Percentiles rank a stretch among this genome's conserved stretches.
Conservation (phyloP, 1,284 basidiomycete genomes). For the Vanrija sp. region DNA sequence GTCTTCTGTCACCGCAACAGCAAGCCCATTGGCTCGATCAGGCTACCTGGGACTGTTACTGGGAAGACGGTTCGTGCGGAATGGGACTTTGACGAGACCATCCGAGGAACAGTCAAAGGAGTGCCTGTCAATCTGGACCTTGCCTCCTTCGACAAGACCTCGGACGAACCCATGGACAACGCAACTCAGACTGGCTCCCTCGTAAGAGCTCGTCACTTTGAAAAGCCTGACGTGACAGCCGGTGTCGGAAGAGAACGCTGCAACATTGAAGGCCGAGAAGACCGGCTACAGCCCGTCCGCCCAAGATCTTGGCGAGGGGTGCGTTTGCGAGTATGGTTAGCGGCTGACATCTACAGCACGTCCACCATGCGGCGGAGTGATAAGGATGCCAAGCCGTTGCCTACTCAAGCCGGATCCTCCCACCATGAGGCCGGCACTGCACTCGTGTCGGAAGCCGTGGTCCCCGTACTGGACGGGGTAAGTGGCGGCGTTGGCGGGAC, state of each 20-base stretch:
- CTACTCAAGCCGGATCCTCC: background rate
- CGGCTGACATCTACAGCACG: slow-evolving; percentile 4
- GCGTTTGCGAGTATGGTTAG: background rate
- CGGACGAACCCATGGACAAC: slow-evolving; percentile 60
- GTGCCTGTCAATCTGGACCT: slow-evolving; percentile 55
- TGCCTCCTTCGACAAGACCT: slow-evolving; percentile 61
- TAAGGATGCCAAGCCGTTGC: background rate
- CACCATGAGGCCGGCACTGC: no score
- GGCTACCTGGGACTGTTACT: slow-evolving; percentile 17
- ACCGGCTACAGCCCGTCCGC: no score
- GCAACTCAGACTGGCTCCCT: slow-evolving; percentile 68
- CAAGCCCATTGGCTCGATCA: slow-evolving; percentile 52
- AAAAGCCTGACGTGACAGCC: slow-evolving; percentile 37
- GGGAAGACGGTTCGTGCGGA: slow-evolving; percentile 69
- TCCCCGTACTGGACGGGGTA: slow-evolving; percentile 64
- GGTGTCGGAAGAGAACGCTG: slow-evolving; percentile 26
- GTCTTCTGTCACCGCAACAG: slow-evolving; percentile 55
- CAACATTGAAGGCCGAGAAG: background rate
- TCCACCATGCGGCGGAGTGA: slow-evolving; percentile 55
- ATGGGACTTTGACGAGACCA: slow-evolving; percentile 80
- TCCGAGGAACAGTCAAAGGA: slow-evolving; percentile 61
- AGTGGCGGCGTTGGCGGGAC: slow-evolving; percentile 23
- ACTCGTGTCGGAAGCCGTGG: no score
- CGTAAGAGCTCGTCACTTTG: slow-evolving; percentile 62
- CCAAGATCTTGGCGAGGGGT: no score